phyloP scores from a whole-genome alignment of 2,329 filamentous ascomycete species.

The Calonectria leucothoes region DNA sequence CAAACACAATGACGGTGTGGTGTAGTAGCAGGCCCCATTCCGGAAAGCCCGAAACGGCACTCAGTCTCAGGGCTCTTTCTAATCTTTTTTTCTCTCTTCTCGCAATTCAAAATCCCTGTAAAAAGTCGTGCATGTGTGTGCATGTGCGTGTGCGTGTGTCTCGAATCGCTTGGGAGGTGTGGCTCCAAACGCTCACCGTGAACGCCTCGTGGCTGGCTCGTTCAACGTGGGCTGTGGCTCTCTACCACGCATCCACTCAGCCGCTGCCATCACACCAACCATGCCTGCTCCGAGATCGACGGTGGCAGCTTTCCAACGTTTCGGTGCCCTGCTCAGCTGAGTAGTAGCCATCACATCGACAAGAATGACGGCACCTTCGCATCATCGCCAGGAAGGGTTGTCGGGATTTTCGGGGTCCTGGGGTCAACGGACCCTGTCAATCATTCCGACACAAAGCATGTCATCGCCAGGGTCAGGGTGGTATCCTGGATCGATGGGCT shows the following conservation, averaged over 20 bases:
- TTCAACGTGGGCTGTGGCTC: neutral
- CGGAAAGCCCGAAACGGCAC: neutral
- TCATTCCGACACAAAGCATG: neutral
- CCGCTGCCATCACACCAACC: neutral
- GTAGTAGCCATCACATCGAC: neutral
- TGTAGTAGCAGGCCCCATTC: neutral
- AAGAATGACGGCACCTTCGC: neutral
- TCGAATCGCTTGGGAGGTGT: neutral
- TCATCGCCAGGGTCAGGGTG: neutral
- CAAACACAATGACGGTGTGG: slow-evolving; percentile 4
- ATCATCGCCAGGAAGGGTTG: neutral
- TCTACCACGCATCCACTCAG: neutral
- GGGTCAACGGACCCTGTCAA: neutral
- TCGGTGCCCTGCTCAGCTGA: neutral
- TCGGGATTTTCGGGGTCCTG: neutral
- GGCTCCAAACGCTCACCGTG: neutral
- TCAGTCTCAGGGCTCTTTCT: neutral
- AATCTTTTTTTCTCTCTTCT: neutral
- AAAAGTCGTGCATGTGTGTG: neutral
- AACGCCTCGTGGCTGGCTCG: neutral
- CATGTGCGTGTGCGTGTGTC: neutral
- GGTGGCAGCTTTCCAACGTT: neutral
- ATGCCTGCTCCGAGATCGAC: neutral
- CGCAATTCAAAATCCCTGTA: neutral
- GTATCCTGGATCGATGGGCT: neutral